Percentiles rank a stretch among this genome's conserved stretches.
Evolutionary conservation across 371 early-diverging fungal species (phyloP).

Genomic region (Mucor lusitanicus): DNA sequence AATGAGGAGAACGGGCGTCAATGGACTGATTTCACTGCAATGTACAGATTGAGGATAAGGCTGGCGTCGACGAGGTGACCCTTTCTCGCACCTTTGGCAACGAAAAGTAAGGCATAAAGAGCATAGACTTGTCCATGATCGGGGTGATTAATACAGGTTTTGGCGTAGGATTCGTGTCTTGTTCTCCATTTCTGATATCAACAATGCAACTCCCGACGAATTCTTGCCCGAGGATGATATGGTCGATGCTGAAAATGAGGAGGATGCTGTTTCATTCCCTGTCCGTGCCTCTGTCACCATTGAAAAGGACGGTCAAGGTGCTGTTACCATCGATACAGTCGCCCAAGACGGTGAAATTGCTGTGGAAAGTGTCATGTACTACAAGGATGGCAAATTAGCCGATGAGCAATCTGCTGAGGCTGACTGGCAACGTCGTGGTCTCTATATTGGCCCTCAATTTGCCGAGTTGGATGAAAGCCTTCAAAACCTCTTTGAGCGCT

Average conservation of each 20-base stretch:
- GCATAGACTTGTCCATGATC: not conserved
- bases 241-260: slow-evolving; percentile 56
- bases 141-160: not conserved
- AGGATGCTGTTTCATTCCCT: slow-evolving; percentile 63
- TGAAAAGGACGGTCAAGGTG: slow-evolving; percentile 74
- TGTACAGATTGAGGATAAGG: slow-evolving; percentile 73
- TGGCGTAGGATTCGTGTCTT: slow-evolving; percentile 71
- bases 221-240: slow-evolving; percentile 55
- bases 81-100: slow-evolving; percentile 86
- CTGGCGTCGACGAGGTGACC: slow-evolving; percentile 80
- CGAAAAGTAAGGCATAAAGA: slow-evolving; percentile 76
- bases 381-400: slow-evolving; percentile 70
- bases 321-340: slow-evolving; percentile 77
- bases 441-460: slow-evolving; percentile 92
- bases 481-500: slow-evolving; percentile 81
- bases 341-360: slow-evolving; percentile 86
- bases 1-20: not conserved
- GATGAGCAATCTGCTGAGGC: slow-evolving; percentile 76
- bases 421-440: slow-evolving; percentile 90
- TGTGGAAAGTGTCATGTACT: slow-evolving; percentile 80
- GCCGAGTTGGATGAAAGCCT: slow-evolving; percentile 86
- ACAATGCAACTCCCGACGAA: slow-evolving; percentile 60
- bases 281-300: slow-evolving; percentile 82
- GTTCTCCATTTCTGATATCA: slow-evolving; percentile 88
- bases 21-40: not conserved